These are phyloP conservation scores for Ensete ventricosum DNA, from an alignment of 176 grass and related monocot species.

Conservation along the genomic window DNA sequence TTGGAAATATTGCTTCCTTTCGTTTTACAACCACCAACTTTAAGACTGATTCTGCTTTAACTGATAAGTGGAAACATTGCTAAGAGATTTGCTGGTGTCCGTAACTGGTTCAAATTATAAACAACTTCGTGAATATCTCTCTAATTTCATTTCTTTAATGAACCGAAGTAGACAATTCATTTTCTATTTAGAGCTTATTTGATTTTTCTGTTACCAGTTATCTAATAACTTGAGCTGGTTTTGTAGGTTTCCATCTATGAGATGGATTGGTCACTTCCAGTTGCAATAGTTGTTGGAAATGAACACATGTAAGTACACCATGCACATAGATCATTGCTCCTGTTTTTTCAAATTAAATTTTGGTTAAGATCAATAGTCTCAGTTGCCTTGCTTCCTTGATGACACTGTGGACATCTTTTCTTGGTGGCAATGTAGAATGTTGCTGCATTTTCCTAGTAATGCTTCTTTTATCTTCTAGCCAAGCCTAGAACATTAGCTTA, in stretches of 20 bases:
- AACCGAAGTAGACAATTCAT: not conserved
- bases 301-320: constrained; percentile 49
- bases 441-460: not conserved
- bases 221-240: constrained; percentile 10
- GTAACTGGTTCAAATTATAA: not conserved
- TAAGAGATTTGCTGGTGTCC: not conserved
- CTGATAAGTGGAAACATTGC: not conserved
- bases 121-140: not conserved
- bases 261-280: constrained; percentile 96
- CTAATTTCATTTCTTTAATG: not conserved
- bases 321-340: constrained; percentile 10
- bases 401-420: not conserved
- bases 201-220: not conserved
- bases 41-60: not conserved
- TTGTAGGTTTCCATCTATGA: constrained; percentile 84
- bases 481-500: too few species aligned
- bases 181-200: not conserved
- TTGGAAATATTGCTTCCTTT: not conserved
- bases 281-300: constrained; percentile 93
- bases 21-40: not conserved
- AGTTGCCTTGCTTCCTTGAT: not conserved
- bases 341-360: constrained; percentile 19
- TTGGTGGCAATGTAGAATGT: not conserved
- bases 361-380: not conserved
- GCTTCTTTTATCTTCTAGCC: not conserved